Percentiles rank a stretch among this genome's conserved stretches.
Evolutionary conservation across 1,284 basidiomycete species (phyloP).

Genomic region (Moniliophthora roreri): DNA sequence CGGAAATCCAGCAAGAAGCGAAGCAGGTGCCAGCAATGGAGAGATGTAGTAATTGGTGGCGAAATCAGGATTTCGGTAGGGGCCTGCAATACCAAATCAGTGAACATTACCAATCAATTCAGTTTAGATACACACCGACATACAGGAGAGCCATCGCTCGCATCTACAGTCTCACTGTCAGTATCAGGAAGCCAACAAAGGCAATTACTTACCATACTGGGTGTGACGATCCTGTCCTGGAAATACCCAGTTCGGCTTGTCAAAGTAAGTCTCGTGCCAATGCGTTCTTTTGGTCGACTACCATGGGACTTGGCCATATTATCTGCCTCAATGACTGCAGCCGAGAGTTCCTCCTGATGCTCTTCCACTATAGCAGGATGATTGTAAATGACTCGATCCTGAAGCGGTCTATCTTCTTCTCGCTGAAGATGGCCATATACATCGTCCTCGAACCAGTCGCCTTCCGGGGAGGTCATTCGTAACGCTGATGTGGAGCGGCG

Average conservation of each 20-base stretch:
- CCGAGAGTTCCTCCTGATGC: conserved; percentile 47
- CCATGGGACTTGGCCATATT: conserved; percentile 35
- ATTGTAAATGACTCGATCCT: conserved; percentile 59
- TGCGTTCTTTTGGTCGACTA: conserved; percentile 43
- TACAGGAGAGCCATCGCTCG: conserved; percentile 98
- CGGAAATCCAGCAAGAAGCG: conserved; percentile 89
- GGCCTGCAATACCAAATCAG: conserved; percentile 37
- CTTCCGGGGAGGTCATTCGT: conserved; percentile 33
- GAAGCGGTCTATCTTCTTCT: conserved; percentile 63
- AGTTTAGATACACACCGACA: conserved; percentile 46
- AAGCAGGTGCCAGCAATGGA: conserved; percentile 85
- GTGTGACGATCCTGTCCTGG: conserved; percentile 88
- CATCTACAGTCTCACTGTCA: conserved; percentile 59
- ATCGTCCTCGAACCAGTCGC: conserved; percentile 51
- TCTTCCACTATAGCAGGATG: conserved; percentile 44
- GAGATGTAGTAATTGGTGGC: conserved; percentile 94
- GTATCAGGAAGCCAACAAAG: conserved; percentile 4
- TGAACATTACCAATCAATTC: no score
- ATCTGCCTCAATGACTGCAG: conserved; percentile 50
- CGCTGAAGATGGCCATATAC: conserved; percentile 40
- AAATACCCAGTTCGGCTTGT: conserved; percentile 94
- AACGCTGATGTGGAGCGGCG: conserved; percentile 23
- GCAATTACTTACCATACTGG: conserved; percentile 76
- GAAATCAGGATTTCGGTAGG: conserved; percentile 90
- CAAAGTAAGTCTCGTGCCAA: conserved; percentile 92